Evolutionary conservation across 1,284 basidiomycete species (phyloP).

Genomic region (Marasmius oreades): DNA sequence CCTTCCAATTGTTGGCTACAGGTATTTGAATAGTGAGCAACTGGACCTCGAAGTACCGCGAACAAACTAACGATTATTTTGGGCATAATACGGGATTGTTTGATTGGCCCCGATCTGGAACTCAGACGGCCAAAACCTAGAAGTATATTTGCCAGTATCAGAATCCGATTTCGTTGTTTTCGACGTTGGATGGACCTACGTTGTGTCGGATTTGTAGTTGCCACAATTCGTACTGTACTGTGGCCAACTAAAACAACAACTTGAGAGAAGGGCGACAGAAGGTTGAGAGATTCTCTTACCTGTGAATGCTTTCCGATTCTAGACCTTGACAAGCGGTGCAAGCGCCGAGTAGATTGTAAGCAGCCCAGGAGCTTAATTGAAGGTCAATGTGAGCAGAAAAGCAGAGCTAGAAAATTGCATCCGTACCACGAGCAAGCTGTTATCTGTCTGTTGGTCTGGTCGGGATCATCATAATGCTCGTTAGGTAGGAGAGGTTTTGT

Average conservation of each 20-base stretch:
- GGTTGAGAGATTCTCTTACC: neutral
- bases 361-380: slow-evolving; percentile 21
- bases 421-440: neutral
- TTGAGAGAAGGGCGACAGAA: neutral
- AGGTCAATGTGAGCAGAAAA: neutral
- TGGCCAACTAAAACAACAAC: neutral
- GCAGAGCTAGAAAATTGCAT: neutral
- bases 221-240: neutral
- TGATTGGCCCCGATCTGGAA: neutral
- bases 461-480: too few relatives aligned
- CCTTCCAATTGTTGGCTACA: too few relatives aligned
- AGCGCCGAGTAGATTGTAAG: slow-evolving; percentile 21
- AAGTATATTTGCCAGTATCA: neutral
- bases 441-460: too few relatives aligned
- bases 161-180: neutral
- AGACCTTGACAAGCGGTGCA: slow-evolving; percentile 20
- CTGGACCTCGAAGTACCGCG: neutral
- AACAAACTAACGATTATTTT: neutral
- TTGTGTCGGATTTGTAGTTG: too few relatives aligned
- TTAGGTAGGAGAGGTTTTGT: too few relatives aligned
- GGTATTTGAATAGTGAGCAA: too few relatives aligned
- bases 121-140: neutral
- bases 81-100: neutral
- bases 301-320: neutral
- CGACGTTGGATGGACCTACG: neutral